These are phyloP conservation scores for Xylariaceae sp. DNA, from an alignment of 2,329 filamentous ascomycete genomes.

Conservation along the genomic window DNA sequence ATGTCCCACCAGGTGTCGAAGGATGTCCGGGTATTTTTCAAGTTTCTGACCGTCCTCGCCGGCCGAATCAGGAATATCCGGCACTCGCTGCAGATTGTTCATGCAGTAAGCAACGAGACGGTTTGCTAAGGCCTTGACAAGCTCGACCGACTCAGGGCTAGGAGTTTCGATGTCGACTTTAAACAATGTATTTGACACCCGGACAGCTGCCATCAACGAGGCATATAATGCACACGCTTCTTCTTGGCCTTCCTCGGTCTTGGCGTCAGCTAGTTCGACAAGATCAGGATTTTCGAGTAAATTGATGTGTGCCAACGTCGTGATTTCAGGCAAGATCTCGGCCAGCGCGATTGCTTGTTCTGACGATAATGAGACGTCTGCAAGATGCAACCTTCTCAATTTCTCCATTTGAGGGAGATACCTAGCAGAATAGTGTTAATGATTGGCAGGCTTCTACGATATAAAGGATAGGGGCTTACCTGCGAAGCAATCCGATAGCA, in stretches of 20 bases:
- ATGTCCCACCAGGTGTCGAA: conserved; percentile 84
- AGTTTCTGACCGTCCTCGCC: conserved; percentile 38
- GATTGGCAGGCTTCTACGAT: background rate
- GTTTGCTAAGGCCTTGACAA: conserved; percentile 88
- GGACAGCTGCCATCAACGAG: conserved; percentile 83
- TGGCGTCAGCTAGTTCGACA: conserved; percentile 70
- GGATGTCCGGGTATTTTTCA: conserved; percentile 72
- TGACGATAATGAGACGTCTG: conserved; percentile 79
- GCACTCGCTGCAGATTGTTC: conserved; percentile 82
- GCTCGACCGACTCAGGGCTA: conserved; percentile 76
- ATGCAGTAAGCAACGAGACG: conserved; percentile 95
- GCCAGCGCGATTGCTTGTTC: conserved; percentile 90
- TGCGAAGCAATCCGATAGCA: conserved; percentile 73
- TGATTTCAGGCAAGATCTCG: conserved; percentile 85
- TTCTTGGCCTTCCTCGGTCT: conserved; percentile 79
- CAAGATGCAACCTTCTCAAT: conserved; percentile 83
- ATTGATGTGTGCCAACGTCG: conserved; percentile 80
- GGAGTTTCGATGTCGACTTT: conserved; percentile 93
- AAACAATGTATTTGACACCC: conserved; percentile 80
- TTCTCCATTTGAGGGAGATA: conserved; percentile 77
- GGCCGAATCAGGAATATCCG: conserved; percentile 46
- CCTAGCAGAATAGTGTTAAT: conserved; percentile 43
- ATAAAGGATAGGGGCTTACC: conserved; percentile 49
- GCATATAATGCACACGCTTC: conserved; percentile 94
- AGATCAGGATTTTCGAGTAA: conserved; percentile 81